Percentiles rank a stretch among this genome's conserved stretches.
Conservation (phyloP, 257 asterid species). For the Buddleja alternifolia region DNA sequence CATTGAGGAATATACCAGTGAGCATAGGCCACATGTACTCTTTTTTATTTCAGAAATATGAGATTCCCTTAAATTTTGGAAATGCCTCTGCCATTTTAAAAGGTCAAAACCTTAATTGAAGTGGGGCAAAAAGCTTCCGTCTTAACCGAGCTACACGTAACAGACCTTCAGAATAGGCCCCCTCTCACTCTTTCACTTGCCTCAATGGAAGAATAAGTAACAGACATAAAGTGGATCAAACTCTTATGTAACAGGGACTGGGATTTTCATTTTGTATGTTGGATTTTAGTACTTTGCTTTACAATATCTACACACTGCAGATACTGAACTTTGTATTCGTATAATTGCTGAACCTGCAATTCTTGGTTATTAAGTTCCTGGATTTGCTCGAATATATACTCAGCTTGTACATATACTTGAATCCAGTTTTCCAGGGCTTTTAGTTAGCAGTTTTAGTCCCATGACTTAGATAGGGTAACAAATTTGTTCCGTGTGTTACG, state of each 20-base stretch:
- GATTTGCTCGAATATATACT: neutral
- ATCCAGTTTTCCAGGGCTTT: too few relatives aligned
- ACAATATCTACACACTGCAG: neutral
- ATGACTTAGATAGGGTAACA: too few relatives aligned
- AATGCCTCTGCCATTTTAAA: neutral
- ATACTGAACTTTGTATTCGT: neutral
- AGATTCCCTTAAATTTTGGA: neutral
- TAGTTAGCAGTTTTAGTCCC: too few relatives aligned
- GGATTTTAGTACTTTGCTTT: neutral
- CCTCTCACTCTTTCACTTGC: conserved; percentile 13
- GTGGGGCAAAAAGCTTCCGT: conserved; percentile 26
- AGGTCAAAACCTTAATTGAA: conserved; percentile 29
- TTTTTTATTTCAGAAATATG: neutral
- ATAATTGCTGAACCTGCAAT: neutral
- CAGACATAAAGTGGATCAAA: neutral
- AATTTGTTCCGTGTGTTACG: neutral
- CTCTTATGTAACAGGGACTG: neutral
- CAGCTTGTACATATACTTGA: neutral
- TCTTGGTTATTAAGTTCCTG: neutral
- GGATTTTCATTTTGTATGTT: neutral
- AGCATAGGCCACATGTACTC: conserved; percentile 32
- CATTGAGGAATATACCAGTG: conserved; percentile 22
- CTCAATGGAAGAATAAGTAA: conserved; percentile 13
- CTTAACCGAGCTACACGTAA: neutral
- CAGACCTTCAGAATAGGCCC: conserved; percentile 13